These are phyloP conservation scores for Coniella vitis DNA, from an alignment of 2,329 filamentous ascomycete species.

Conservation along the genomic window DNA sequence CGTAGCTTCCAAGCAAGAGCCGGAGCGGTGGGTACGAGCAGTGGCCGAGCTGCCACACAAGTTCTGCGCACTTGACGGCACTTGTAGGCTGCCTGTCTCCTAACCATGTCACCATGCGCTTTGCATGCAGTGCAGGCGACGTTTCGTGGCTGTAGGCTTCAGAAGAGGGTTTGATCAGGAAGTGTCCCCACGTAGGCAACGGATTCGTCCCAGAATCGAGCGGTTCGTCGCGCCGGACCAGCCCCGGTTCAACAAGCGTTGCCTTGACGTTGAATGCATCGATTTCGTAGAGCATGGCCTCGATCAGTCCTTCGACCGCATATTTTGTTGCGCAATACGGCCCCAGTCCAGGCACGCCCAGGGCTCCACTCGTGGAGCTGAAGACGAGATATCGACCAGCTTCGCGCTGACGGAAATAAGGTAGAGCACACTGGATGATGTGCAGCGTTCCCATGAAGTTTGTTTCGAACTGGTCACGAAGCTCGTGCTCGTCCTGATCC, in stretches of 20 bases:
- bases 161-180: constrained; percentile 79
- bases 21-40: constrained; percentile 88
- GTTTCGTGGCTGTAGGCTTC: constrained; percentile 72
- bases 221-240: constrained; percentile 80
- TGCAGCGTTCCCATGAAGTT: constrained; percentile 96
- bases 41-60: constrained; percentile 91
- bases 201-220: constrained; percentile 42
- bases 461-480: constrained; percentile 93
- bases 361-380: constrained; percentile 81
- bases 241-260: constrained; percentile 84
- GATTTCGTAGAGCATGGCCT: constrained; percentile 94
- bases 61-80: constrained; percentile 84
- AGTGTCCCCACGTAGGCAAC: constrained; percentile 82
- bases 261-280: constrained; percentile 88
- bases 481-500: constrained; percentile 91
- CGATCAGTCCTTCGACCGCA: constrained; percentile 89
- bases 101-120: constrained; percentile 89
- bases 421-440: constrained; percentile 82
- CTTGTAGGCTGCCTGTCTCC: constrained; percentile 88
- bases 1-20: constrained; percentile 84
- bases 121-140: constrained; percentile 80
- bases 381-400: constrained; percentile 87
- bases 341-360: constrained; percentile 88
- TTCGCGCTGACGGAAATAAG: constrained; percentile 73
- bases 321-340: constrained; percentile 98